phyloP scores from a whole-genome alignment of 345 rosid species.

The Ceriops zippeliana region DNA sequence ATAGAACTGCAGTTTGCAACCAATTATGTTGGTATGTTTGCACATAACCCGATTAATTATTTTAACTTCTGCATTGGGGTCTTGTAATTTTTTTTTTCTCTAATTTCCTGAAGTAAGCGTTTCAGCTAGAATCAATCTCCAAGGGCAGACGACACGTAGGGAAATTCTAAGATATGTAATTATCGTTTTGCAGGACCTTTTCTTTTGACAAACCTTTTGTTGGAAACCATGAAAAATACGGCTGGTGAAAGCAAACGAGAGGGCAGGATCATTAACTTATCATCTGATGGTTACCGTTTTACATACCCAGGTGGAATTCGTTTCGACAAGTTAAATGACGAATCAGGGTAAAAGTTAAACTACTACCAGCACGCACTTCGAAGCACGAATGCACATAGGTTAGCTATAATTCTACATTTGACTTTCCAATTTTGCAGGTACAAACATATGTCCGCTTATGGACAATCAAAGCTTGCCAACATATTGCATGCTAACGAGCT shows the following conservation, averaged over 20 bases:
- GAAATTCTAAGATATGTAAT: not conserved
- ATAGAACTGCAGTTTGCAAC: constrained; percentile 32
- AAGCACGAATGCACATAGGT: no score
- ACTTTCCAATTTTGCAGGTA: constrained; percentile 30
- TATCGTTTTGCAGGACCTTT: constrained; percentile 43
- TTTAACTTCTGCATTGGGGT: not conserved
- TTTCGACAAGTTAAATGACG: constrained; percentile 40
- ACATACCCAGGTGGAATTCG: constrained; percentile 43
- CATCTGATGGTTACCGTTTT: constrained; percentile 38
- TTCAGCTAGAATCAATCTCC: not conserved
- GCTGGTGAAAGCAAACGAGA: constrained; percentile 34
- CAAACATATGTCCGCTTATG: constrained; percentile 36
- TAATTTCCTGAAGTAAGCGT: no score
- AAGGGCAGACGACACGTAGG: not conserved
- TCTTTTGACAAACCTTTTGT: constrained; percentile 43
- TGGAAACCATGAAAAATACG: constrained; percentile 47
- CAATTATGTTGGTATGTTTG: constrained; percentile 26
- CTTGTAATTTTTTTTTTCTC: no score
- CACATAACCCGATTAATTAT: not conserved
- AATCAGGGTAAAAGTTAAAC: constrained; percentile 30
- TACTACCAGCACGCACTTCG: no score
- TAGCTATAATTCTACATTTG: not conserved
- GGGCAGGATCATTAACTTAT: constrained; percentile 47
- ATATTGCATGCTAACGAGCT: not conserved
- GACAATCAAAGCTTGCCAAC: constrained; percentile 28